Evolutionary conservation across 2,329 filamentous ascomycete species (phyloP), one percentile per base, ranked within the genome.

Genomic region (Chaetomium olivaceum): DNA sequence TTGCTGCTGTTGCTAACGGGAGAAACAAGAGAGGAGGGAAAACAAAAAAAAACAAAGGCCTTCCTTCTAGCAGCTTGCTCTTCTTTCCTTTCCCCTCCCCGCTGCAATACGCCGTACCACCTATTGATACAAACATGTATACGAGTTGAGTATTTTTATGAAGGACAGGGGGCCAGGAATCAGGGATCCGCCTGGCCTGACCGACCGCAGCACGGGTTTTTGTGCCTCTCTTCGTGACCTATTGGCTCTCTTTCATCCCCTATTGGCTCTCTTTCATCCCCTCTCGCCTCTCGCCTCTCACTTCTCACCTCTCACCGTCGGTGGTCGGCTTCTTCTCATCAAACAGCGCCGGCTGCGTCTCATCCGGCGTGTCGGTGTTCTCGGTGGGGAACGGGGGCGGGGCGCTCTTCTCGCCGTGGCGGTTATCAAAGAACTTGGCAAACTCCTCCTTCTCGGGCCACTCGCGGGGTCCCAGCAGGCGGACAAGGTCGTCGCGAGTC

Each of bases 361-460:
- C 69, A 11, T 70, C 69, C 3, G 76, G 75, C 23, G 73, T 75
- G 67, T 82, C 80, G 27, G 81, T 79, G 71, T 78, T 76, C 75
- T 81, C 80, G 50, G 77, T 74, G 25, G 81, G 81, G 67, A 83
- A 82, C 48, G 85, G 85, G 36, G 86, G 83, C 62, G 89, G 87
- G 19, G 87, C 81, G 72, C 76, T 25, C 76, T 76, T 61, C 60
- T 64, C 16, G 31, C 78, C 80, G 72, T 85, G 83, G 58, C 80
- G 81, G 66, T 85, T 85, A 71, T 89, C 85, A 77, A 99, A 99
- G 82, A 96, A 99, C 83, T 97, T 97, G 74, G 89, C 83, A 79
- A 99, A 98, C 74, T 98, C 93, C 73, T 91, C 89, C 67, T 87
- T 84, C 73, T 98, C 94, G 50, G 90, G 89, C 73, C 91, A 98